phyloP scores from a whole-genome alignment of 2,329 filamentous ascomycete genomes.

The Epicoccum nigrum region DNA sequence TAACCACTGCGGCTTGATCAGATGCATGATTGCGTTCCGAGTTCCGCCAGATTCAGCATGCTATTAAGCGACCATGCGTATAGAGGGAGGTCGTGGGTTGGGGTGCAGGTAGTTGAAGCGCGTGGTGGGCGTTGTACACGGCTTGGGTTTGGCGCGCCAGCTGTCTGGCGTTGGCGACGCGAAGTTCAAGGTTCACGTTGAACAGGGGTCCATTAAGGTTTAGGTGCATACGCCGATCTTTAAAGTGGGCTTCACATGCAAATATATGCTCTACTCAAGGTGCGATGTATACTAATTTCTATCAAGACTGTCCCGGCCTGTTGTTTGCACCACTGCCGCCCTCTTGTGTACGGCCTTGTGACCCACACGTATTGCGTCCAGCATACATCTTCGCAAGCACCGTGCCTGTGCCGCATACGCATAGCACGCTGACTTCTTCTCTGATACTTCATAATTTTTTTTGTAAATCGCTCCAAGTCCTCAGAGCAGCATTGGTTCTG shows the following conservation, averaged over 20 bases:
- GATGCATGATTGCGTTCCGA: conserved; percentile 51
- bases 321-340: too few species aligned
- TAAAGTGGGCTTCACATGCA: conserved; percentile 17
- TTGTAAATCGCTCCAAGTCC: too few species aligned
- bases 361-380: too few species aligned
- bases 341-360: too few species aligned
- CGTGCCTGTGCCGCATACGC: too few species aligned
- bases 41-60: conserved; percentile 26
- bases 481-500: not conserved
- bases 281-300: too few species aligned
- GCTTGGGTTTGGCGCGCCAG: conserved; percentile 33
- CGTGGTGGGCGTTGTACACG: conserved; percentile 26
- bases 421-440: too few species aligned
- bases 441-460: too few species aligned
- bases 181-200: conserved; percentile 36
- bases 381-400: too few species aligned
- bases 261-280: not conserved
- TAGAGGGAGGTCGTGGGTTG: not conserved
- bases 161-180: conserved; percentile 40
- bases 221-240: conserved; percentile 41
- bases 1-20: conserved; percentile 95
- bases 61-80: conserved; percentile 36
- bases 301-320: too few species aligned
- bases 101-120: conserved; percentile 19
- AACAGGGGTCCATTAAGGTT: conserved; percentile 37